These are phyloP conservation scores for Mycena leptocephala DNA, from an alignment of 768 basidiomycete genomes.

Conservation along the genomic window DNA sequence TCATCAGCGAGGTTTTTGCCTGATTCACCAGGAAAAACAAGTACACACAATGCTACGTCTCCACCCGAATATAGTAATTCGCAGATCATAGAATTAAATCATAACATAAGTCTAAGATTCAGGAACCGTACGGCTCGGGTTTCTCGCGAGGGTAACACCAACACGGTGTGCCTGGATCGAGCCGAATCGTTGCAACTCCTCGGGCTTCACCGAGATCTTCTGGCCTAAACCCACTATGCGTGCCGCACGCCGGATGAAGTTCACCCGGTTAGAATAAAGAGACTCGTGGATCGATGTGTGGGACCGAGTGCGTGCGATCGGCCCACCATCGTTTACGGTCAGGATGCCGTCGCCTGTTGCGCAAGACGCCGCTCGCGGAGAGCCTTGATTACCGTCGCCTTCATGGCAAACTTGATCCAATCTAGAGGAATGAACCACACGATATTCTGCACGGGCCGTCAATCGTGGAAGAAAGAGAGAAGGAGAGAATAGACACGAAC, in stretches of 20 bases:
- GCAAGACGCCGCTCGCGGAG: constrained; percentile 78
- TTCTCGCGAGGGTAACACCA: constrained; percentile 82
- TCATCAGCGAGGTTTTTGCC: no score
- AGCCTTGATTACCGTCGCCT: constrained; percentile 89
- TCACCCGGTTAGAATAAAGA: constrained; percentile 95
- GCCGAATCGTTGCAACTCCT: constrained; percentile 89
- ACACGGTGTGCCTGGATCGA: constrained; percentile 86
- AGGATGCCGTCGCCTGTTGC: constrained; percentile 46
- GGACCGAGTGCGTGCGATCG: constrained; percentile 89
- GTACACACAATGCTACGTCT: no score
- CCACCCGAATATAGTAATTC: no score
- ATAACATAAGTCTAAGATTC: neutral
- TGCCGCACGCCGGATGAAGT: constrained; percentile 90
- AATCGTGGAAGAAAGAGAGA: constrained; percentile 24
- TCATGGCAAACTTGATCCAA: constrained; percentile 96
- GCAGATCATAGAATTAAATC: no score
- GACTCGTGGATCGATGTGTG: constrained; percentile 94
- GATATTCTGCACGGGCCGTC: constrained; percentile 76
- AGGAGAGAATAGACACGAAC: constrained; percentile 63
- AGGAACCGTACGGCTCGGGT: constrained; percentile 64
- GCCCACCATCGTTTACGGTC: constrained; percentile 66
- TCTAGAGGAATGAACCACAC: constrained; percentile 97
- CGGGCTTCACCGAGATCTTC: constrained; percentile 84
- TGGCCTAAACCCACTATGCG: constrained; percentile 92
- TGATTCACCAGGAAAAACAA: no score